Evolutionary conservation across 129 eudicot genomes (phyloP), one percentile per base, ranked within the genome.

Genomic region (Flaveria bidentis): DNA sequence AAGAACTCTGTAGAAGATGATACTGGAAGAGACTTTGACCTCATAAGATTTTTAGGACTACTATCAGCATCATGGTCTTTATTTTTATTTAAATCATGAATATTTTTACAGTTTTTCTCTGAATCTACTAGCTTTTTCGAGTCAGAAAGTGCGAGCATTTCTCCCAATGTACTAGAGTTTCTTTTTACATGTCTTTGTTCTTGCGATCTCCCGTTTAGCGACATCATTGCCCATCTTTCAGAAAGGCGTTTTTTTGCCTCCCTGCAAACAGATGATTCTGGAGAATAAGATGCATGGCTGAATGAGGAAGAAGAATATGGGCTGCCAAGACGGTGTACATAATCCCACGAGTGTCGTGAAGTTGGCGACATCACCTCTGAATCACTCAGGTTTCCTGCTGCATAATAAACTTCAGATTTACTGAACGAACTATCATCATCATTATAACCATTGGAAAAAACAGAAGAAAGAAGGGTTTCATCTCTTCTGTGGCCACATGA

Each of bases 171-270:
- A 80, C 96, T 91, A 9, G 99, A 91, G 82, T 89, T 89, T 82
- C 94, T 86, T 51, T 84, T 79, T 20, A 82, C 45, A 47, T 80
- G 92, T 83, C 89, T 84, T 67, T 80, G 93, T 64, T 89, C 99
- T 75, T 74, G 87, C 76, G 53, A 81, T 77, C 71, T 79, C 30
- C 91, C 92, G 57, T 74, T 89, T 75, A 92, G 84, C 5, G 97
- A 78, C 95, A 91, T 86, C 89, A 95, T 81, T 56, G 97, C 88
- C 99, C 99, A 95, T 77, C 99, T 91, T 84, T 95, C 99, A 67
- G 99, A 95, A n/a, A 95, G 91, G 26, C 97, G 86, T 58, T 95
- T 95, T 85, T 95, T 95, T 28, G 99, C 97, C 80, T 95, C 99
- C 78, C 86, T 90, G 67, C 88, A 89, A 44, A 91, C 99, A 23